Base-by-base conservation (phyloP, 2,329 filamentous ascomycete genomes). In the Calycina marina region DNA sequence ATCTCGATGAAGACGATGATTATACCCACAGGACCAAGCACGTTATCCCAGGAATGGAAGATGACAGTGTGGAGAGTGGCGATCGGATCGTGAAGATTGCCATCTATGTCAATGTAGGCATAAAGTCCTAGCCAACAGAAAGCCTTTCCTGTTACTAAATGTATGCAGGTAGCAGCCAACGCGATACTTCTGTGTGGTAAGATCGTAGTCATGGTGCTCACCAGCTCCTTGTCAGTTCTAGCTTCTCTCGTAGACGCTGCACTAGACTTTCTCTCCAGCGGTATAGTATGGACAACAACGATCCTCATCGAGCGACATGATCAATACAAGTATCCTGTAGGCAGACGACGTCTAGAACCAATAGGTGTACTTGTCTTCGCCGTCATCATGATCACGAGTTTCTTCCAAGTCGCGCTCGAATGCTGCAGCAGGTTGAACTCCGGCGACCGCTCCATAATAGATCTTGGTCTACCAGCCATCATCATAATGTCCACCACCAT, bases 41-140 rank as follows among this genome's bases (percentile, higher is more conserved):
- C 8, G 65, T 77, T 36, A 69, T 84, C 25, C 78, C 77, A 5
- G 77, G 73, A 54, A 68, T 80, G 34, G 77, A 80, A 26, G 66
- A 71, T 36, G 79, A 85, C 41, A 77, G 77, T 36, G 67, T 85
- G 2, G 78, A 85, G 48, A 82, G 76, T 40, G 66, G 74, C 29
- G 76, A 77, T 37, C 72, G 69, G 11, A 71, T 93, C 30, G 84
- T 94, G 30, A 78, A 75, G n/a, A 50, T 90, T 13, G 86, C 88
- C 25, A 90, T 96, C 47, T 88, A 85, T 54, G 59, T 72, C 46
- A 75, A 75, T 38, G 61, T 74, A n/a, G n/a, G n/a, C n/a, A n/a
- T n/a, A n/a, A n/a, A n/a, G n/a, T n/a, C n/a, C n/a, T n/a, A n/a
- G n/a, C n/a, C n/a, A n/a, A n/a, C n/a, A n/a, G n/a, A n/a, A n/a